Conservation (phyloP, 2,329 filamentous ascomycete genomes). For the Westerdykella ornata region DNA sequence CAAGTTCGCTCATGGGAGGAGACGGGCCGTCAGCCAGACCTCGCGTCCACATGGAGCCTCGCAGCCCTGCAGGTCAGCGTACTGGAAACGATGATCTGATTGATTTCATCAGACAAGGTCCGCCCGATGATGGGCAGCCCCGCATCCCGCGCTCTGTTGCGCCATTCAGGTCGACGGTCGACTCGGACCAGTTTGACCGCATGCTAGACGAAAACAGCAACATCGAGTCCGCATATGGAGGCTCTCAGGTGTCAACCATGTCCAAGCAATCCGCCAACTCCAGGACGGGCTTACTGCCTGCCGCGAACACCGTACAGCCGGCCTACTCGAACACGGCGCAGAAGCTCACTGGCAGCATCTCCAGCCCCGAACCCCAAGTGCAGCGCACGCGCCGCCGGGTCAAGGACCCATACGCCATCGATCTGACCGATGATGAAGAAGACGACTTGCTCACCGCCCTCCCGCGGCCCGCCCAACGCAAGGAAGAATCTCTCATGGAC, state of each 20-base stretch:
- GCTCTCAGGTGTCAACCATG: slow-evolving; percentile 30
- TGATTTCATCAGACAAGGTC: slow-evolving; percentile 88
- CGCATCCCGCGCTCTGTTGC: slow-evolving; percentile 77
- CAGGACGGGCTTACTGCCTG: slow-evolving; percentile 58
- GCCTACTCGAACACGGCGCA: slow-evolving; percentile 33
- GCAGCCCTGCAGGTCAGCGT: slow-evolving; percentile 60
- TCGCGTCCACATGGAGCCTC: slow-evolving; percentile 45
- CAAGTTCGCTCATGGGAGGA: slow-evolving; percentile 4
- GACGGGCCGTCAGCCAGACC: slow-evolving; percentile 23
- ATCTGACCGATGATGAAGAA: slow-evolving; percentile 54
- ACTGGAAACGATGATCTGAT: slow-evolving; percentile 76
- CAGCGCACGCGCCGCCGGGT: slow-evolving; percentile 69
- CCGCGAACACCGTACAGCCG: slow-evolving; percentile 29
- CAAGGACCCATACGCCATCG: slow-evolving; percentile 89
- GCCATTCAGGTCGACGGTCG: slow-evolving; percentile 77
- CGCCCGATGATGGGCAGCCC: slow-evolving; percentile 58
- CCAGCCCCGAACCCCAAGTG: slow-evolving; percentile 47
- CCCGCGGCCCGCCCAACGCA: slow-evolving; percentile 32
- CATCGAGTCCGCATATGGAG: slow-evolving; percentile 29
- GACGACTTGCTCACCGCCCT: slow-evolving; percentile 49
- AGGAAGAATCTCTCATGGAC: slow-evolving; percentile 59
- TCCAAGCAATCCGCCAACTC: slow-evolving; percentile 57
- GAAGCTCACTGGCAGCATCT: slow-evolving; percentile 30
- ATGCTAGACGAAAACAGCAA: slow-evolving; percentile 32
- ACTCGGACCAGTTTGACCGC: slow-evolving; percentile 65